Conservation (phyloP, 1,139 yeast genomes). For the Taphrina populina region DNA sequence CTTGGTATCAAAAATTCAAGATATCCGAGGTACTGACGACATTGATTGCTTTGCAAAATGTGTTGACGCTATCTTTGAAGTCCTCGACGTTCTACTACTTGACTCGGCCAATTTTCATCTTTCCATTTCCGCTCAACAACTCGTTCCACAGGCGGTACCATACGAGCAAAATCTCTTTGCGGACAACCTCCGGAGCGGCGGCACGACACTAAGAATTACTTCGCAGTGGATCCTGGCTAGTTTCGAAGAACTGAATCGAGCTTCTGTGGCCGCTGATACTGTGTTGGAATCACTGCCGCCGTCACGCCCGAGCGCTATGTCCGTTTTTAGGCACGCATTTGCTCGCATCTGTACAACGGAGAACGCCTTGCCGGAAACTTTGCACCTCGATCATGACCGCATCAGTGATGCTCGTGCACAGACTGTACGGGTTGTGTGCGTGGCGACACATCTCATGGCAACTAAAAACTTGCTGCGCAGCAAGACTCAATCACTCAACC, state of each 20-base stretch:
- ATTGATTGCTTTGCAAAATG: constrained; percentile 17
- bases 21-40: constrained; percentile 4
- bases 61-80: constrained; percentile 24
- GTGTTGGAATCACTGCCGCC: not conserved
- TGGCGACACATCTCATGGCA: constrained; percentile 9
- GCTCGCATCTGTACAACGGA: not conserved
- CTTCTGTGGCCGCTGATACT: not conserved
- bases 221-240: not conserved
- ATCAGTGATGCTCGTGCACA: not conserved
- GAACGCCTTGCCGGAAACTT: constrained; percentile 12
- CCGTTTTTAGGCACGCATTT: constrained; percentile 6
- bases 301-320: not conserved
- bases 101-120: constrained; percentile 35
- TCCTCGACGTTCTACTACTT: constrained; percentile 28
- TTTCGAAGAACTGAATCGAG: not conserved
- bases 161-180: constrained; percentile 32
- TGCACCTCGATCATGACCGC: constrained; percentile 17
- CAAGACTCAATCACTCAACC: not conserved
- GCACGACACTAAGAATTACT: not conserved
- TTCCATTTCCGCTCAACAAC: constrained; percentile 4
- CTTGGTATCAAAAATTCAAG: constrained; percentile 14
- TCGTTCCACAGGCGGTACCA: constrained; percentile 30
- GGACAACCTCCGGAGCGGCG: constrained; percentile 40
- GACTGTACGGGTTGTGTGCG: not conserved
- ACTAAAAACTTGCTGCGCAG: constrained; percentile 10